Evolutionary conservation across 345 rosid genomes (phyloP).

Genomic region (Gossypium mustelinum): DNA sequence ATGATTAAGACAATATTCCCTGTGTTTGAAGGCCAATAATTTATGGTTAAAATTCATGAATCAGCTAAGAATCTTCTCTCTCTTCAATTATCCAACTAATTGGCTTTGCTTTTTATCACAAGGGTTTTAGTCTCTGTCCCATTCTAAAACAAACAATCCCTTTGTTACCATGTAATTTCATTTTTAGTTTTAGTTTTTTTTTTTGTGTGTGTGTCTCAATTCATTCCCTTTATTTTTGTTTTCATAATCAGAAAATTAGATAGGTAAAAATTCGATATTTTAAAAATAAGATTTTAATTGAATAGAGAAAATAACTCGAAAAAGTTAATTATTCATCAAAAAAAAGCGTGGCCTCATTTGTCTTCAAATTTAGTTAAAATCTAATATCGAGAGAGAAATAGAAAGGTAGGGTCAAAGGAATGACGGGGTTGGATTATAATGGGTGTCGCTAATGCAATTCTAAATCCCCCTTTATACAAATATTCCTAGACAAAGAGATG

Average conservation of each 20-base stretch:
- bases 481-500: conserved; percentile 15
- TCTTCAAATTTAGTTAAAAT: no score
- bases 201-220: not conserved
- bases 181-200: not conserved
- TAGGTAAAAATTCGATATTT: no score
- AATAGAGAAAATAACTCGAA: no score
- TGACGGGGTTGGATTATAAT: conserved; percentile 1
- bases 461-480: not conserved
- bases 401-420: not conserved
- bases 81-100: conserved; percentile 35
- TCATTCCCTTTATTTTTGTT: not conserved
- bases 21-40: conserved; percentile 1
- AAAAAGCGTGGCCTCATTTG: no score
- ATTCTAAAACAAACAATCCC: not conserved
- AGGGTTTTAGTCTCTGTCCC: conserved; percentile 15
- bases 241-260: not conserved
- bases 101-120: conserved; percentile 15
- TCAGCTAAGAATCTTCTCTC: conserved; percentile 27
- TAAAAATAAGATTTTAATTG: no score
- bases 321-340: no score
- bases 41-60: not conserved
- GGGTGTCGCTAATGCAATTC: not conserved
- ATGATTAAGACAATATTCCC: conserved; percentile 18
- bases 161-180: conserved; percentile 4
- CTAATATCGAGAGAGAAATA: not conserved